These are phyloP conservation scores for Yamadazyma triangularis DNA, from an alignment of 1,139 yeast genomes.

Conservation along the genomic window DNA sequence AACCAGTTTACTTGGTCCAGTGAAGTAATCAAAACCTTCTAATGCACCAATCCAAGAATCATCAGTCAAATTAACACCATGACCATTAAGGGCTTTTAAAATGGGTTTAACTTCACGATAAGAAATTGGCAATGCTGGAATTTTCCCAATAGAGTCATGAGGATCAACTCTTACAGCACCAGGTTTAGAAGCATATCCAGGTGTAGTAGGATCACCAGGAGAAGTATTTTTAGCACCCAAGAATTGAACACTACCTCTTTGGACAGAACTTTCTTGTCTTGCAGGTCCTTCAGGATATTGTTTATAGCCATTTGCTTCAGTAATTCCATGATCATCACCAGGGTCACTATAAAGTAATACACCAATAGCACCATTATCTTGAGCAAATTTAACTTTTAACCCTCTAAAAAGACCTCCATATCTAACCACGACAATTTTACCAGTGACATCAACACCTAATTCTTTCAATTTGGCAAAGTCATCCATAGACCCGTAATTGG, in stretches of 20 bases:
- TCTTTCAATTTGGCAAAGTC: conserved; percentile 32
- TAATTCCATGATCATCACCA: conserved; percentile 39
- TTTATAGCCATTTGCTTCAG: conserved; percentile 40
- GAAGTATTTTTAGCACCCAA: conserved; percentile 52
- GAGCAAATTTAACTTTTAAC: conserved; percentile 45
- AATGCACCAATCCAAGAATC: conserved; percentile 37
- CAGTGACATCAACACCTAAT: conserved; percentile 33
- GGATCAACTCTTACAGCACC: conserved; percentile 45
- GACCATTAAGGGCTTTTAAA: conserved; percentile 38
- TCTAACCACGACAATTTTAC: conserved; percentile 39
- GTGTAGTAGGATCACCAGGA: conserved; percentile 92
- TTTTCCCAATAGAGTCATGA: conserved; percentile 37
- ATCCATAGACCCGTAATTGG: conserved; percentile 34
- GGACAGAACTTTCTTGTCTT: conserved; percentile 52
- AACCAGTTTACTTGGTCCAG: conserved; percentile 47
- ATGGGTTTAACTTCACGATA: conserved; percentile 46
- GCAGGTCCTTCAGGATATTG: conserved; percentile 47
- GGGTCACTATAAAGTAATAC: conserved; percentile 43
- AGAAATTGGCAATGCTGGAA: conserved; percentile 44
- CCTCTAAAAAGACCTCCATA: conserved; percentile 43
- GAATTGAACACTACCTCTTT: conserved; percentile 81
- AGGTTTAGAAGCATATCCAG: conserved; percentile 70
- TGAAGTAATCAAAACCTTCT: conserved; percentile 36
- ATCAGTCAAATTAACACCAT: conserved; percentile 27
- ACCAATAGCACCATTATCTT: conserved; percentile 43